These are phyloP conservation scores for Epipyxis sp. DNA, from an alignment of 108 stramenopile genomes.

Conservation along the genomic window DNA sequence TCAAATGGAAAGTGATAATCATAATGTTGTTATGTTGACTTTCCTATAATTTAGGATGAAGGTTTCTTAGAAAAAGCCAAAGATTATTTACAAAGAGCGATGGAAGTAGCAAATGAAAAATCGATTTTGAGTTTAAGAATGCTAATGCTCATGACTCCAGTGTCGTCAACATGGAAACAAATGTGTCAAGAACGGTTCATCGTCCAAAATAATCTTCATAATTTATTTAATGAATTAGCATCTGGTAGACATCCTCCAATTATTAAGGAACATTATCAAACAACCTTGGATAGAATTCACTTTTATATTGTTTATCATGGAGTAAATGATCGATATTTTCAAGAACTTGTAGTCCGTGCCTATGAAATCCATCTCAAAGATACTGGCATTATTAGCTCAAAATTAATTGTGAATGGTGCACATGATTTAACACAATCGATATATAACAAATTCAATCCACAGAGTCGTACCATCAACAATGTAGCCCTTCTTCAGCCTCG, in stretches of 20 bases:
- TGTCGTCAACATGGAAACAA: constrained; percentile 5
- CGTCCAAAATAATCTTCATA: neutral
- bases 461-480: neutral
- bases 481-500: neutral
- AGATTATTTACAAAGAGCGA: neutral
- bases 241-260: neutral
- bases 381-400: neutral
- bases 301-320: constrained; percentile 55
- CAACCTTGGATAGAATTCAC: constrained; percentile 40
- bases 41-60: too few relatives aligned
- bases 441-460: neutral
- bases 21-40: too few relatives aligned
- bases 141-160: neutral
- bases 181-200: neutral
- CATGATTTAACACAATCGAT: neutral
- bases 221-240: constrained; percentile 30
- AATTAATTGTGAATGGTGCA: neutral
- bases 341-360: constrained; percentile 32
- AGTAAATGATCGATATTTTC: constrained; percentile 44
- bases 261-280: neutral
- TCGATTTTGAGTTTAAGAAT: neutral
- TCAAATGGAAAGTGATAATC: too few relatives aligned
- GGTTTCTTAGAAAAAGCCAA: neutral
- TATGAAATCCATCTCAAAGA: constrained; percentile 28
- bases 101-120: neutral